Percentiles rank a stretch among this genome's conserved stretches.
phyloP scores from a whole-genome alignment of 768 basidiomycete genomes.

The Hirschioporus abietinus region DNA sequence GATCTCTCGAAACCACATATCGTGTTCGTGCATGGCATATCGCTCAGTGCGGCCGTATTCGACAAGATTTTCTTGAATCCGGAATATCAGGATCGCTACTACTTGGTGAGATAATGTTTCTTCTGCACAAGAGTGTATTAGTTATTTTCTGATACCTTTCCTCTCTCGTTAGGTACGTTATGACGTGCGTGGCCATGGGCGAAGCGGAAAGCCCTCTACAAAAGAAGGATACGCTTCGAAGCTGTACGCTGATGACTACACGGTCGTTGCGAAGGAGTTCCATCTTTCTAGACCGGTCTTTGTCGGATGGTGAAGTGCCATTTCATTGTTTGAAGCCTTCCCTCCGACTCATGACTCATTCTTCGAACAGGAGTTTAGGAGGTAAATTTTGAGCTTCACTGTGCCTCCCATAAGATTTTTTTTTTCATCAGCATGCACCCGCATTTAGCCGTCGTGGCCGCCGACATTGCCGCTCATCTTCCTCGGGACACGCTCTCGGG shows the following conservation, averaged over 20 bases:
- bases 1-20: conserved; percentile 18
- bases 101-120: conserved; percentile 13
- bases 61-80: conserved; percentile 17
- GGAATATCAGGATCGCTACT: conserved; percentile 14
- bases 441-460: background rate
- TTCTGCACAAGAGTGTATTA: too few species aligned
- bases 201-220: conserved; percentile 20
- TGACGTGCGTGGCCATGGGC: conserved; percentile 28
- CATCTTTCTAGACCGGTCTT: conserved; percentile 16
- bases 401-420: background rate
- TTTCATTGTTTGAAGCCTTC: background rate
- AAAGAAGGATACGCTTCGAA: conserved; percentile 18
- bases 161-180: conserved; percentile 20
- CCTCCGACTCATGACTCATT: background rate
- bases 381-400: background rate
- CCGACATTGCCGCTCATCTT: background rate
- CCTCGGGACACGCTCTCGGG: background rate
- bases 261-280: conserved; percentile 18
- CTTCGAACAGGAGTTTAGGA: background rate
- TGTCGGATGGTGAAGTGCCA: conserved; percentile 15
- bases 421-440: background rate
- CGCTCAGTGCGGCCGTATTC: conserved; percentile 14
- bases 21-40: conserved; percentile 21
- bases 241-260: conserved; percentile 25
- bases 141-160: background rate